These are phyloP conservation scores for Podaxis sp. DNA, from an alignment of 768 basidiomycete species.

Conservation along the genomic window DNA sequence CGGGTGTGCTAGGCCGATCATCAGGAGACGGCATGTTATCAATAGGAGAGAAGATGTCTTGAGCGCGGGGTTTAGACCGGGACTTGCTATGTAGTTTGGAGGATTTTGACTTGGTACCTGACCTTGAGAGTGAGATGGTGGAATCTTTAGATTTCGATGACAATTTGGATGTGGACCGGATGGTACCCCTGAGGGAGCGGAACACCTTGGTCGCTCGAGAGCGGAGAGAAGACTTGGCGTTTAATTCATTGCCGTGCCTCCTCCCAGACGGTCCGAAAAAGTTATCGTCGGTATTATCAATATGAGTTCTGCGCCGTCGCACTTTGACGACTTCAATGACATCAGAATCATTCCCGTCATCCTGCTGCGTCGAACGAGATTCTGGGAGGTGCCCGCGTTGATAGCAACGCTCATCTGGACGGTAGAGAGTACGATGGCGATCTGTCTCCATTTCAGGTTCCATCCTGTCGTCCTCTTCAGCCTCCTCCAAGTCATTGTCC, in stretches of 20 bases:
- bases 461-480: constrained; percentile 18
- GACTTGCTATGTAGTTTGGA: constrained; percentile 18
- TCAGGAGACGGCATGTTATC: constrained; percentile 18
- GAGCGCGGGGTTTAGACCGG: constrained; percentile 34
- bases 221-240: constrained; percentile 32
- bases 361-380: constrained; percentile 16
- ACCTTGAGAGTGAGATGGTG: constrained; percentile 34
- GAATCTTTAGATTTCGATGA: not conserved
- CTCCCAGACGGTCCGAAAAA: not conserved
- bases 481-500: constrained; percentile 25
- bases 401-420: constrained; percentile 15
- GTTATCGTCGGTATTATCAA: constrained; percentile 20
- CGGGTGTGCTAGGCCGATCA: constrained; percentile 10
- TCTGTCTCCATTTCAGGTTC: not conserved
- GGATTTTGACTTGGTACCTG: constrained; percentile 32
- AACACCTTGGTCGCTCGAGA: constrained; percentile 46
- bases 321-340: constrained; percentile 64
- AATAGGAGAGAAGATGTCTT: constrained; percentile 30
- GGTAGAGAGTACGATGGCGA: not conserved
- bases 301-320: constrained; percentile 32
- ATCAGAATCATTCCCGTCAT: constrained; percentile 47
- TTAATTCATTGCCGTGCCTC: not conserved
- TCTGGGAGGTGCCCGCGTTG: constrained; percentile 17
- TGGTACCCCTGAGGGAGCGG: constrained; percentile 42
- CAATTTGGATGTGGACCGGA: constrained; percentile 11